Evolutionary conservation across 2,329 filamentous ascomycete species (phyloP).

Genomic region (Ambrosiella xylebori): DNA sequence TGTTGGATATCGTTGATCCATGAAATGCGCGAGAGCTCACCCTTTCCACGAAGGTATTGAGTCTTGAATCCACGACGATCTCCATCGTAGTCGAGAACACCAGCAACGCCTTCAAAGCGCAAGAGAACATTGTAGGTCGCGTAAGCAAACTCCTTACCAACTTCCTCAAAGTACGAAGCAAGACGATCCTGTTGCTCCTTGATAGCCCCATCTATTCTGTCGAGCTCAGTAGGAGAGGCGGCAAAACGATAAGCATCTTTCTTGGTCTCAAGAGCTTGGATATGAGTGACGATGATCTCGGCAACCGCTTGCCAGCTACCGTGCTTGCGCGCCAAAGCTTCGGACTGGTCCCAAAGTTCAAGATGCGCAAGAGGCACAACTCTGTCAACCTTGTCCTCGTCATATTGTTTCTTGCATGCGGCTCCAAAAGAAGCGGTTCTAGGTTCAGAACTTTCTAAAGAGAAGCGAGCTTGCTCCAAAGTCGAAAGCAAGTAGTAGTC

Average conservation of each 20-base stretch:
- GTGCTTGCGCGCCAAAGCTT: conserved; percentile 41
- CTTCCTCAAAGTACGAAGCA: conserved; percentile 40
- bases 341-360: conserved; percentile 39
- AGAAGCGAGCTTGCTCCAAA: conserved; percentile 36
- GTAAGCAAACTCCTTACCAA: conserved; percentile 50
- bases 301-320: conserved; percentile 37
- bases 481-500: conserved; percentile 38
- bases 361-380: conserved; percentile 35
- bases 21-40: conserved; percentile 57
- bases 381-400: conserved; percentile 33
- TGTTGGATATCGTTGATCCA: conserved; percentile 89
- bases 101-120: conserved; percentile 43
- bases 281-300: conserved; percentile 36
- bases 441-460: conserved; percentile 26
- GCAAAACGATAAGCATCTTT: conserved; percentile 16
- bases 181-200: conserved; percentile 29
- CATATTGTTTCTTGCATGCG: conserved; percentile 31
- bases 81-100: conserved; percentile 52
- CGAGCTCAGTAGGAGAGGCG: conserved; percentile 18
- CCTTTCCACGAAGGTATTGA: conserved; percentile 55
- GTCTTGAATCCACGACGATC: conserved; percentile 58
- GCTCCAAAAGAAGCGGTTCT: conserved; percentile 26
- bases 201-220: conserved; percentile 21
- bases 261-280: conserved; percentile 23
- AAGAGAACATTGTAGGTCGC: conserved; percentile 71